These are phyloP conservation scores for Lycium barbarum DNA, from an alignment of 257 asterid genomes.

Conservation along the genomic window DNA sequence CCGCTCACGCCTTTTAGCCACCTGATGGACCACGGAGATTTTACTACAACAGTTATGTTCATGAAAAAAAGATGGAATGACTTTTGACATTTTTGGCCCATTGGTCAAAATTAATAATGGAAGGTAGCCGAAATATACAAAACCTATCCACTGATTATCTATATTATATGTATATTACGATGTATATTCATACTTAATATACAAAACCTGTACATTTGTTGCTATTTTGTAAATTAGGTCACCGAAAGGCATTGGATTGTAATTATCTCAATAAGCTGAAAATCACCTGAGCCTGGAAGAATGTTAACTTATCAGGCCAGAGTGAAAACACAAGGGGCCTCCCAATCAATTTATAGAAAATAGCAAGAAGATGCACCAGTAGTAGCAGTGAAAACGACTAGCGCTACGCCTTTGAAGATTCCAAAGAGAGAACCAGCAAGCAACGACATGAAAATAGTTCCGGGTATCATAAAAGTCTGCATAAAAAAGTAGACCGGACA, in stretches of 20 bases:
- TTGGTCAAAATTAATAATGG: too few relatives aligned
- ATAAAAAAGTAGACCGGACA: conserved; percentile 85
- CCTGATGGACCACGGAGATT: conserved; percentile 49
- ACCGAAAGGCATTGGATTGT: too few relatives aligned
- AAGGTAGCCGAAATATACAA: too few relatives aligned
- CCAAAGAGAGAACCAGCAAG: conserved; percentile 95
- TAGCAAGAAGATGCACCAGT: conserved; percentile 95
- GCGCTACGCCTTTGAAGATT: conserved; percentile 80
- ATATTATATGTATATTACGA: too few relatives aligned
- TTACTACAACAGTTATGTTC: conserved; percentile 26
- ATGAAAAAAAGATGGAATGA: conserved; percentile 4
- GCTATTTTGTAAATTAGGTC: too few relatives aligned
- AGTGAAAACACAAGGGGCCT: conserved; percentile 83
- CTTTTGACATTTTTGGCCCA: background rate
- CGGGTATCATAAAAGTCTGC: conserved; percentile 99
- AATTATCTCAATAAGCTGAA: background rate
- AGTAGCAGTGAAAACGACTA: conserved; percentile 87
- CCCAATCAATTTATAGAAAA: conserved; percentile 74
- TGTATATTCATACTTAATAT: too few relatives aligned
- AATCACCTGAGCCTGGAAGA: conserved; percentile 82
- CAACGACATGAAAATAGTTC: conserved; percentile 94
- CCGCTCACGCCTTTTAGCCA: conserved; percentile 69
- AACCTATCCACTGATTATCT: too few relatives aligned
- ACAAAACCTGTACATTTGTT: too few relatives aligned
- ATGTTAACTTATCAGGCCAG: conserved; percentile 89